Percentiles rank a stretch among this genome's conserved stretches.
Evolutionary conservation across 495 filamentous ascomycete genomes (phyloP).

Genomic region (Lophiostoma macrostomum): DNA sequence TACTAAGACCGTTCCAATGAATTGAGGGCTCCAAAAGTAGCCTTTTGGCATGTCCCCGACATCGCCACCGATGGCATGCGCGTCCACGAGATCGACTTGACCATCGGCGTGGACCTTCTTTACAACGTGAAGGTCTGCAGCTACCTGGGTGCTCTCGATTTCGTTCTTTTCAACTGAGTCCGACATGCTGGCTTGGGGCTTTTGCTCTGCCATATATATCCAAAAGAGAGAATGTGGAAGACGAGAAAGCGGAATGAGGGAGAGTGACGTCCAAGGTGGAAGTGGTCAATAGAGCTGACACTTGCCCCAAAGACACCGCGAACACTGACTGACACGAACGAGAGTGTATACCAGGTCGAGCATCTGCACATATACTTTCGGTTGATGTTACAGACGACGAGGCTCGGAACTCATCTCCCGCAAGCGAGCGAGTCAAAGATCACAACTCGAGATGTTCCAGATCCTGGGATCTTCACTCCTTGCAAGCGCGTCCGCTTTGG

Average conservation of each 20-base stretch:
- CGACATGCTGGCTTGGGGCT: constrained; percentile 8
- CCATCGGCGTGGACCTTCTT: constrained; percentile 33
- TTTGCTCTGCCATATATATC: constrained; percentile 11
- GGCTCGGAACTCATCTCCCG: constrained; percentile 11
- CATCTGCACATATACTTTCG: too few species aligned
- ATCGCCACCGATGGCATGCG: constrained; percentile 33
- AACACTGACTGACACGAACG: too few species aligned
- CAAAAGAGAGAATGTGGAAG: not conserved
- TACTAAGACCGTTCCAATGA: constrained; percentile 36
- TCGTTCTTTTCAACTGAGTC: constrained; percentile 19
- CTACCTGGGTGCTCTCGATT: not conserved
- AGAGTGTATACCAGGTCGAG: too few species aligned
- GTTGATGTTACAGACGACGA: too few species aligned
- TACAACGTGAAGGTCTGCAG: constrained; percentile 26
- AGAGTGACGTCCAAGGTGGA: too few species aligned
- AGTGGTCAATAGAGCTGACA: too few species aligned
- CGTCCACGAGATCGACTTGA: constrained; percentile 25
- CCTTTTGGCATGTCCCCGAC: constrained; percentile 32
- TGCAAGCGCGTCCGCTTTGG: not conserved
- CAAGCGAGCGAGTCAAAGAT: constrained; percentile 3
- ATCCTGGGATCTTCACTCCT: not conserved
- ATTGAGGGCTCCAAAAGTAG: constrained; percentile 31
- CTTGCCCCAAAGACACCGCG: too few species aligned
- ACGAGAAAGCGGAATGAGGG: not conserved
- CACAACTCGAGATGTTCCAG: constrained; percentile 3